A percentile compares a stretch with the other conserved stretches of the same genome.
phyloP scores from a whole-genome alignment of 345 rosid genomes.

The Jatropha curcas region DNA sequence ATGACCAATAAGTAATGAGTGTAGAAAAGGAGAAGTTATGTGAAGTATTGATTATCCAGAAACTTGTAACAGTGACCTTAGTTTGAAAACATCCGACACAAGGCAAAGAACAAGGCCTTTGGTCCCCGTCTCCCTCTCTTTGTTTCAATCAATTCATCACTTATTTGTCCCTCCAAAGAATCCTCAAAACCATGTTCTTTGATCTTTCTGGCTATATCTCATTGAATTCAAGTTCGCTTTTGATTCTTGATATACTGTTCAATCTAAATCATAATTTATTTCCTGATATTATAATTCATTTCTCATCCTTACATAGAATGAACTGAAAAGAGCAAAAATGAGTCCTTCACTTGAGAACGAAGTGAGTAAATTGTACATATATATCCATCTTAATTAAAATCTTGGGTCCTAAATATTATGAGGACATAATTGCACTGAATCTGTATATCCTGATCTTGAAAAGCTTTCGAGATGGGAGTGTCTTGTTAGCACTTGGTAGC shows the following conservation, averaged over 20 bases:
- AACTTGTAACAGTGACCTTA: constrained; percentile 22
- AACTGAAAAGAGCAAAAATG: too few relatives aligned
- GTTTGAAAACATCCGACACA: constrained; percentile 20
- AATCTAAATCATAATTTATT: background rate
- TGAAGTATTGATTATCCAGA: constrained; percentile 18
- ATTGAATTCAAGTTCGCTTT: background rate
- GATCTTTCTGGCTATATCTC: too few relatives aligned
- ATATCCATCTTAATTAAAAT: background rate
- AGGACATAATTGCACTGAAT: constrained; percentile 6
- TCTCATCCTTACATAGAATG: background rate
- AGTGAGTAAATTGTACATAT: too few relatives aligned
- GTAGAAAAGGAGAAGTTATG: background rate
- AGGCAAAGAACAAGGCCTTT: constrained; percentile 17
- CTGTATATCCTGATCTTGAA: constrained; percentile 12
- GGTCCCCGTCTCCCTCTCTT: constrained; percentile 12
- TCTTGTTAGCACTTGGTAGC: background rate
- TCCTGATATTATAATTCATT: too few relatives aligned
- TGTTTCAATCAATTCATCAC: constrained; percentile 3
- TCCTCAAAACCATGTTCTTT: background rate
- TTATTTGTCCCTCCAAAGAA: constrained; percentile 12
- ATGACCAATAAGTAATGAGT: background rate
- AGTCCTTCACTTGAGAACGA: too few relatives aligned
- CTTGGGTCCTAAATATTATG: background rate
- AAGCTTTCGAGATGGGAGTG: background rate
- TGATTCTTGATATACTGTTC: too few relatives aligned